Conservation (phyloP, 176 grass and related monocot genomes). For the Alloteropsis semialata region DNA sequence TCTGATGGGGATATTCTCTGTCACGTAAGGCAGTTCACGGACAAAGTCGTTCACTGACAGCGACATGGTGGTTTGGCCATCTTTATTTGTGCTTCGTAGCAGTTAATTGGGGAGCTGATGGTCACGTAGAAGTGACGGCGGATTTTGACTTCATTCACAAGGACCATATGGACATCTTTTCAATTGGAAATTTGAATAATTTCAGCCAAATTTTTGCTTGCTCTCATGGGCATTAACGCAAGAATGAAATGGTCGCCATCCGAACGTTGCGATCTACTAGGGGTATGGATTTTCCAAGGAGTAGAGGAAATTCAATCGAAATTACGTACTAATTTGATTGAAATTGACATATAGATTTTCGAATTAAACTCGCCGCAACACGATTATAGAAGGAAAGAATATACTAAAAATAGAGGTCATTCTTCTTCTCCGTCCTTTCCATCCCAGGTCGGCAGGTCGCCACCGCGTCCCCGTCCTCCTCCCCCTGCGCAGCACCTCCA, state of each 20-base stretch:
- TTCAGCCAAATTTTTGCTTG: neutral
- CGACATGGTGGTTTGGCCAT: neutral
- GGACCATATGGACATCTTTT: neutral
- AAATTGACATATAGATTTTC: too few species aligned
- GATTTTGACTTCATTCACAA: neutral
- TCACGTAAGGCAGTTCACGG: neutral
- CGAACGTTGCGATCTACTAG: neutral
- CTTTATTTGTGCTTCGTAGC: neutral
- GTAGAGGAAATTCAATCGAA: neutral
- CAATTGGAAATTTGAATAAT: neutral
- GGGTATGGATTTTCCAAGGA: neutral
- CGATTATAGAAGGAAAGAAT: too few species aligned
- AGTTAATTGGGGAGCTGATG: neutral
- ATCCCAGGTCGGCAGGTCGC: conserved; percentile 2
- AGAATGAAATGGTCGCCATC: neutral
- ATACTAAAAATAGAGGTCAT: conserved; percentile 36
- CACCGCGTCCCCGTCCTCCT: neutral
- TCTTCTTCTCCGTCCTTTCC: conserved; percentile 27
- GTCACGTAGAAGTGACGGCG: neutral
- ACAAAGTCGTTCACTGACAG: neutral
- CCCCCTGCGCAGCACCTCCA: neutral
- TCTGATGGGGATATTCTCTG: neutral
- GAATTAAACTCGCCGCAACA: neutral
- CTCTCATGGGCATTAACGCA: neutral
- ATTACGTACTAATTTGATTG: too few species aligned